phyloP scores from a whole-genome alignment of 805 yeast genomes.

The Candida schatavii region DNA sequence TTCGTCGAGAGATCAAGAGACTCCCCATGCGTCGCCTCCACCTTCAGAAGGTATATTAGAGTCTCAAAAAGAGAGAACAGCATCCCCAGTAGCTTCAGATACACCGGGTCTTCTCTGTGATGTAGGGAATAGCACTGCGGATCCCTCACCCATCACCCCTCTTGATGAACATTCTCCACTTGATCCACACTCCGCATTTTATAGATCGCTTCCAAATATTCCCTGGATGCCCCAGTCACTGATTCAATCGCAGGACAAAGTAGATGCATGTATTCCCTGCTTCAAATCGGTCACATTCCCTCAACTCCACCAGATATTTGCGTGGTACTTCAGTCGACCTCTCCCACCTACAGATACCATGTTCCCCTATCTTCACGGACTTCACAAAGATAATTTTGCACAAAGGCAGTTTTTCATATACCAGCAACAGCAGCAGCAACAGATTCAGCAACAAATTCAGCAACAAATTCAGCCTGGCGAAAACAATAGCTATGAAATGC shows the following conservation, averaged over 20 bases:
- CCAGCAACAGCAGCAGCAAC: conserved; percentile 21
- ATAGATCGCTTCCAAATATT: too few relatives aligned
- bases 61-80: too few relatives aligned
- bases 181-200: too few relatives aligned
- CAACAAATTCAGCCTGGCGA: background rate
- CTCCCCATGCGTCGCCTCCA: background rate
- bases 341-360: conserved; percentile 63
- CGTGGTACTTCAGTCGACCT: conserved; percentile 37
- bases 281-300: background rate
- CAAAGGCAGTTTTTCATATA: conserved; percentile 46
- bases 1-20: background rate
- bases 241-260: too few relatives aligned
- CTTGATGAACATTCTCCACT: too few relatives aligned
- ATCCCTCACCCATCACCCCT: too few relatives aligned
- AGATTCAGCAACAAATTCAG: background rate
- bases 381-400: conserved; percentile 54
- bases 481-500: background rate
- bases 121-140: too few relatives aligned
- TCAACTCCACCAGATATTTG: conserved; percentile 16
- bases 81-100: too few relatives aligned
- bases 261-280: background rate
- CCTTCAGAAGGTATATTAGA: background rate
- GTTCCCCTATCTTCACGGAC: conserved; percentile 92
- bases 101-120: too few relatives aligned
- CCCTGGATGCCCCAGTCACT: too few relatives aligned